Base-by-base conservation (phyloP, 495 filamentous ascomycete genomes). In the Aspergillus saccharolyticus region DNA sequence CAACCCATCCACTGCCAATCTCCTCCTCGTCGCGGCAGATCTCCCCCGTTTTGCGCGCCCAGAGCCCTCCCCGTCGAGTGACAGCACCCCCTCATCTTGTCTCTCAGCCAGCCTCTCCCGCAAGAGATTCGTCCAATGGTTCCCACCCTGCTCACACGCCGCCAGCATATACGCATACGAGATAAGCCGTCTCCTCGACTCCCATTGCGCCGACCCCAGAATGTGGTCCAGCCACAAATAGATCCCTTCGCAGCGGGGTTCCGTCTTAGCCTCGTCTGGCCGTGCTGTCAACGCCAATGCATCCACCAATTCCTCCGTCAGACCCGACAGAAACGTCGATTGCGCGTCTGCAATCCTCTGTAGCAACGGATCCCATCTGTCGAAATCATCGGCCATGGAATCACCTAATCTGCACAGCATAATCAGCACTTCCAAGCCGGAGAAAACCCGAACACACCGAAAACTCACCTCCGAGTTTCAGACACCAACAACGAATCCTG, bases 211-310 rank as follows among this genome's bases (percentile, higher is more conserved):
- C n/a, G 73, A 73, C 15, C 60, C 62, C 20, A 74, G 56, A 6
- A 78, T 64, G 58, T 78, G 73, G 43, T 66, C 69, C 53, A 78
- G 60, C 76, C 76, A 78, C 28, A 71, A 56, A 49, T 66, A 78
- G 7, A 70, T 45, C 3, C 64, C 70, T 57, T 77, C 70, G 16
- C 63, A 57, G 25, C 44, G 42, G 4, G 70, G 48, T 58, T 71
- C 62, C 10, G 42, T 52, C 14, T 65, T 60, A 12, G 58, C 46
- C 25, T 68, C 53, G 15, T 51, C 24, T 10, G 55, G 44, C 14
- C 49, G 33, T 12, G 33, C 20, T 9, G 65, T 51, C 30, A 74
- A 71, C 2, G 63, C 65, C 24, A 78, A 39, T 8, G 59, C 59
- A 53, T 76, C 62, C 10, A 67, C 66, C 66, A 77, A 57, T 33